A percentile compares a stretch with the other conserved stretches of the same genome.
phyloP scores from a whole-genome alignment of 257 asterid genomes.

The Linderniella brevidens region DNA sequence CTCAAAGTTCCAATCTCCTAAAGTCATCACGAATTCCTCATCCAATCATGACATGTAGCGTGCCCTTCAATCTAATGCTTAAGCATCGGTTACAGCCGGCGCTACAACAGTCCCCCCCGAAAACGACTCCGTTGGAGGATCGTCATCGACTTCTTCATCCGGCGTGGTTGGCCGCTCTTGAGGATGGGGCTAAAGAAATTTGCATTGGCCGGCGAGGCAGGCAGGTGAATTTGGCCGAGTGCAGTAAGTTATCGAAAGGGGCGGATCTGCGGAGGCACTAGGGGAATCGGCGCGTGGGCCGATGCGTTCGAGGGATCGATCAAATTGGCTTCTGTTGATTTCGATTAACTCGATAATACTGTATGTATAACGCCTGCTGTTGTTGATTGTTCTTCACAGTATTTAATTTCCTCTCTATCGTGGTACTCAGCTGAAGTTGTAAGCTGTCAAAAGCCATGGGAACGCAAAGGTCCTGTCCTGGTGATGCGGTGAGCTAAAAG shows the following conservation, averaged over 20 bases:
- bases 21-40: slow-evolving; percentile 53
- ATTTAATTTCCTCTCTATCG: too few species aligned
- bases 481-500: too few species aligned
- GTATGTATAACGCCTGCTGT: too few species aligned
- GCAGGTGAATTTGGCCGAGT: slow-evolving; percentile 75
- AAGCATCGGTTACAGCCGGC: slow-evolving; percentile 85
- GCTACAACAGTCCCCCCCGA: slow-evolving; percentile 25
- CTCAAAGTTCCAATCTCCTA: not conserved
- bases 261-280: slow-evolving; percentile 42
- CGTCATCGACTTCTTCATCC: slow-evolving; percentile 10
- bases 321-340: too few species aligned
- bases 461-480: too few species aligned
- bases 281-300: slow-evolving; percentile 29
- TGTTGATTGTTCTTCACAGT: too few species aligned
- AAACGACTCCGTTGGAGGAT: slow-evolving; percentile 16
- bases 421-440: too few species aligned
- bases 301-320: slow-evolving; percentile 63
- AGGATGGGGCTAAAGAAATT: slow-evolving; percentile 76
- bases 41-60: slow-evolving; percentile 78
- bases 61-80: slow-evolving; percentile 72
- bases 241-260: slow-evolving; percentile 46
- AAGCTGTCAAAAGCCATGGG: too few species aligned
- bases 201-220: slow-evolving; percentile 88
- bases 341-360: too few species aligned
- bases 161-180: slow-evolving; percentile 82